Evolutionary conservation across 2,329 filamentous ascomycete genomes (phyloP), one percentile per base, ranked within the genome.

Genomic region (Pochonia chlamydosporia): DNA sequence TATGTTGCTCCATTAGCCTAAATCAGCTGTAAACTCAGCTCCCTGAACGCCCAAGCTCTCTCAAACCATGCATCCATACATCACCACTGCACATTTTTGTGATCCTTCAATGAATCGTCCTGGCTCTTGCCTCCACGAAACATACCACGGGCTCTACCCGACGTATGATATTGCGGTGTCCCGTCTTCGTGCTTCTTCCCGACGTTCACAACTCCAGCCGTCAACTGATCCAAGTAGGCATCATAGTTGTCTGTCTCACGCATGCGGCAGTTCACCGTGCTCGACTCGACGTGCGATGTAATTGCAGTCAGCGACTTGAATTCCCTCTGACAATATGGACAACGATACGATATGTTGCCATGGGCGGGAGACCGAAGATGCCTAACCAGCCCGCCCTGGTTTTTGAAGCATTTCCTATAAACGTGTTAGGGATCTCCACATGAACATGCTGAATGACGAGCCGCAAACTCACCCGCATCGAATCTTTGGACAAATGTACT

Each of bases 401-500:
- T 61, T 31, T 63, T 62, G 57, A 71, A 74, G 2, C 62, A 63
- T 48, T 73, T 73, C 1, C 72, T 76, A 46, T n/a, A n/a, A n/a
- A n/a, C n/a, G n/a, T n/a, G n/a, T n/a, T n/a, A n/a, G n/a, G n/a
- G n/a, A n/a, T n/a, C n/a, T n/a, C n/a, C n/a, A n/a, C n/a, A n/a
- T n/a, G 18, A 28, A 18, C 16, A 11, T 14, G 13, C 7, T 23
- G 30, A 26, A 37, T 25, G 9, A 16, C 10, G 25, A 4, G 11
- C 8, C 16, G 5, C n/a, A 3, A 4, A 62, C 69, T 67, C 66
- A 78, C 71, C 65, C 63, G 71, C 82, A 85, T 3, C 59, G 54
- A 1, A 54, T 52, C 47, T 76, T 71, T 0, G 81, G 81, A 46
- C 82, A 85, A 46, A 62, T 66, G 63, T 71, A 85, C 42, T 64